Percentiles rank a stretch among this genome's conserved stretches.
phyloP scores from a whole-genome alignment of 371 early-diverging fungal genomes.

The Parasitella parasitica region DNA sequence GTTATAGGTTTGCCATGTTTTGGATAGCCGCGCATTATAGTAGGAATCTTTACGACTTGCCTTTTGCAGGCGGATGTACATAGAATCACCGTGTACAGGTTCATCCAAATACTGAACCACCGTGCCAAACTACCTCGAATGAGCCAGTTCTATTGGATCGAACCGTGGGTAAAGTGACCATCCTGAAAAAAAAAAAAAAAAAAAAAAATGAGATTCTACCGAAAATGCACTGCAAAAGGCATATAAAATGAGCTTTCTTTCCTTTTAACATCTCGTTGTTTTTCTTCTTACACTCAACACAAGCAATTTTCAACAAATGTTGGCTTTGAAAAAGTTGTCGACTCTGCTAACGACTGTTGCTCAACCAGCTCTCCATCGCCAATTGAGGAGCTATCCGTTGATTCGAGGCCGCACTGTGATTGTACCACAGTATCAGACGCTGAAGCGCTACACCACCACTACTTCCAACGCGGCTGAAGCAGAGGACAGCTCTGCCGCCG shows the following conservation, averaged over 20 bases:
- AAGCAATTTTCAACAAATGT: conserved; percentile 19
- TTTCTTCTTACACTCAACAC: background rate
- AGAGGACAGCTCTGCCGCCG: conserved; percentile 2
- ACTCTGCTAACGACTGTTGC: background rate
- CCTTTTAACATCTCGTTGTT: background rate
- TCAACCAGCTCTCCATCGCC: conserved; percentile 3
- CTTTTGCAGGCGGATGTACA: background rate
- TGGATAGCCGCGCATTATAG: background rate
- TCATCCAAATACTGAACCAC: background rate
- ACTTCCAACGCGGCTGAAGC: conserved; percentile 1
- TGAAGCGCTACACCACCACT: background rate
- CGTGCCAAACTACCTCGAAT: background rate
- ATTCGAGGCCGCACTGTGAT: conserved; percentile 1
- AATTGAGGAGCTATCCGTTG: background rate
- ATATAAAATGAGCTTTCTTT: background rate
- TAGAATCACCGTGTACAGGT: conserved; percentile 9
- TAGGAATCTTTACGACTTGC: conserved; percentile 1
- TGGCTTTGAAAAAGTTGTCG: conserved; percentile 9
- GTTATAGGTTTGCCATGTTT: background rate
- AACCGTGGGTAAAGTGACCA: conserved; percentile 24
- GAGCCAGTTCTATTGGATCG: background rate
- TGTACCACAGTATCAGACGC: conserved; percentile 6
- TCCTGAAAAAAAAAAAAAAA: background rate
- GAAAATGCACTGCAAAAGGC: background rate
- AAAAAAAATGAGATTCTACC: background rate